Evolutionary conservation across 306 rosid species (phyloP).

Genomic region (Lathyrus aphaca): DNA sequence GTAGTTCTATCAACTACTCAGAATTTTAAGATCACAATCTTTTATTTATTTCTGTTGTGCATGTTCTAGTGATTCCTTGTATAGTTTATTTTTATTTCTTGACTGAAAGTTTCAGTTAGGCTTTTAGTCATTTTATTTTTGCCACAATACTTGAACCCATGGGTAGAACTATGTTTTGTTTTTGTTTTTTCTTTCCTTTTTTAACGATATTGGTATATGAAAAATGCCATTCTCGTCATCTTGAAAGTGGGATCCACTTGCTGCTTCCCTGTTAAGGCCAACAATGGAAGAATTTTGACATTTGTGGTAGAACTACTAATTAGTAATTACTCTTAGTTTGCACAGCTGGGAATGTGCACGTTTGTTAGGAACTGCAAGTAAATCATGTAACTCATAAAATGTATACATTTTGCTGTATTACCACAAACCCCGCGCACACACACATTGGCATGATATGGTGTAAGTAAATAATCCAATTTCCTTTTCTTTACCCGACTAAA

Average conservation of each 20-base stretch:
- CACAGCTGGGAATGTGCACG: neutral
- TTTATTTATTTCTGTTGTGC: constrained; percentile 9
- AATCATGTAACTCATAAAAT: neutral
- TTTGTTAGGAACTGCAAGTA: neutral
- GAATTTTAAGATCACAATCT: neutral
- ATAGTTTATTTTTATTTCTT: neutral
- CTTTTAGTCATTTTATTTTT: neutral
- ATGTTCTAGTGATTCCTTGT: neutral
- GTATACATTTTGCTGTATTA: neutral
- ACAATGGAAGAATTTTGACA: neutral
- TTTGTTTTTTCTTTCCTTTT: neutral
- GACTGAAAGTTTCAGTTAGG: neutral
- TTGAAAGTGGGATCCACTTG: neutral
- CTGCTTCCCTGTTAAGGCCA: neutral
- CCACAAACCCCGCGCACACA: neutral
- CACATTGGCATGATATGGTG: no score
- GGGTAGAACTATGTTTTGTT: neutral
- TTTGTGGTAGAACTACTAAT: neutral
- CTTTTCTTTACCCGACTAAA: no score
- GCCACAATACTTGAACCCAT: neutral
- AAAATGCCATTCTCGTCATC: neutral
- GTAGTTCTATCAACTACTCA: constrained; percentile 2
- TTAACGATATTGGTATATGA: neutral
- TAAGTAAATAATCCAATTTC: neutral
- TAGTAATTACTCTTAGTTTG: neutral